Conservation (phyloP, 139 green algal species). For the Closterium sp. region DNA sequence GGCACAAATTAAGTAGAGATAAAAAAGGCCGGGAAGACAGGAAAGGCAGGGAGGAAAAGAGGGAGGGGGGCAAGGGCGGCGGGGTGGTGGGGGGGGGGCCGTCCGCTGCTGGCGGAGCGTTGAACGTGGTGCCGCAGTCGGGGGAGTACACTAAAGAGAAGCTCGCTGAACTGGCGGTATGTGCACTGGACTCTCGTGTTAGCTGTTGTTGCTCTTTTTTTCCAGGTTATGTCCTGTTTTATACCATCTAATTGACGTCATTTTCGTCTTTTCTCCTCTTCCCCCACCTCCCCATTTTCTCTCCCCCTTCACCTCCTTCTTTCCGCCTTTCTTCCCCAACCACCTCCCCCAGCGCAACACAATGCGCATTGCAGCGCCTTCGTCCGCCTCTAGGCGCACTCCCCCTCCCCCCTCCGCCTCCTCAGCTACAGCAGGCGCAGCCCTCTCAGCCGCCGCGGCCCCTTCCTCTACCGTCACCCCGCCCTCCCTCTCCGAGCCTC, state of each 20-base stretch:
- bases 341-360: background rate
- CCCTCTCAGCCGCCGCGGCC: background rate
- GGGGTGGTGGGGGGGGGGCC: background rate
- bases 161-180: constrained; percentile 35
- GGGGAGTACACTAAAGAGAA: constrained; percentile 50
- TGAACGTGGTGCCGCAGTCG: background rate
- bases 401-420: background rate
- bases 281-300: background rate
- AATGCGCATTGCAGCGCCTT: background rate
- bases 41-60: background rate
- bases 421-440: background rate
- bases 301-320: no score
- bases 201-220: no score
- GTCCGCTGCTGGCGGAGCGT: background rate
- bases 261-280: no score
- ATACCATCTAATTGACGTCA: no score
- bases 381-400: background rate
- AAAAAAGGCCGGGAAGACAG: background rate
- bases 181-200: no score
- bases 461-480: background rate
- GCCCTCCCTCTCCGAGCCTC: background rate
- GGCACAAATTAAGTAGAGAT: background rate
- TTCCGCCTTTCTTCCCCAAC: no score
- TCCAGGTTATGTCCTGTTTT: no score
- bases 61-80: background rate